phyloP scores from a whole-genome alignment of 2,329 filamentous ascomycete species.

The Madurella fahalii region DNA sequence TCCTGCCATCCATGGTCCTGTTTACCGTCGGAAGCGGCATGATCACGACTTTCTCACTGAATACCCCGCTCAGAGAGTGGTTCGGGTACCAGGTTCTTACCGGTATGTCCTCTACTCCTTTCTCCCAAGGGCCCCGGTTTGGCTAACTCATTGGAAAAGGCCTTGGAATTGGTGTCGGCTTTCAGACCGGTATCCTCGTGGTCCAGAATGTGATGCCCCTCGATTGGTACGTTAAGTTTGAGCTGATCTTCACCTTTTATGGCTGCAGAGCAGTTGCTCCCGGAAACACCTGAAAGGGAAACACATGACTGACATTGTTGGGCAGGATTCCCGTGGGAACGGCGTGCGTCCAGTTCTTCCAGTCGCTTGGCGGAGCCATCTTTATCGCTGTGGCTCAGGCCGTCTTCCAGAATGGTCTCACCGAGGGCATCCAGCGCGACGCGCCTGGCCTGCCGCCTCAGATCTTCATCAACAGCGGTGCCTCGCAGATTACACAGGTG shows the following conservation, averaged over 20 bases:
- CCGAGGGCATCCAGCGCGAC: slow-evolving; percentile 44
- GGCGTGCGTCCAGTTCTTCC: slow-evolving; percentile 56
- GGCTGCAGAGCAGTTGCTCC: too few species aligned
- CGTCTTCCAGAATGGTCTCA: slow-evolving; percentile 62
- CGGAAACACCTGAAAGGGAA: too few species aligned
- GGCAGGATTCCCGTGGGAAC: slow-evolving; percentile 49
- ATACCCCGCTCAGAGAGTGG: slow-evolving; percentile 47
- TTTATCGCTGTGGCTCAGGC: slow-evolving; percentile 63
- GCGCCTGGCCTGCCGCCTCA: slow-evolving; percentile 44
- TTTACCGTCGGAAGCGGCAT: slow-evolving; percentile 48
- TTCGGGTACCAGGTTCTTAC: slow-evolving; percentile 56
- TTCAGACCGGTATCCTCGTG: slow-evolving; percentile 46
- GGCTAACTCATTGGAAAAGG: slow-evolving; percentile 23
- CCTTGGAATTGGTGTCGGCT: slow-evolving; percentile 47
- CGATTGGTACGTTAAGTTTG: too few species aligned
- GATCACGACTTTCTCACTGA: slow-evolving; percentile 48
- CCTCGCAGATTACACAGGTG: slow-evolving; percentile 45
- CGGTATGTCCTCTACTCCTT: slow-evolving; percentile 24
- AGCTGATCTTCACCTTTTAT: too few species aligned
- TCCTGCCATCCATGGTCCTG: slow-evolving; percentile 37
- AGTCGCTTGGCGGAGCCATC: slow-evolving; percentile 62
- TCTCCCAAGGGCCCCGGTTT: slow-evolving; percentile 38
- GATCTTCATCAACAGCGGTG: slow-evolving; percentile 50
- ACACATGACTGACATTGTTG: too few species aligned
- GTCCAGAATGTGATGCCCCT: slow-evolving; percentile 50